Base-by-base conservation (phyloP, 768 basidiomycete species). In the Rhizopogon rudus region DNA sequence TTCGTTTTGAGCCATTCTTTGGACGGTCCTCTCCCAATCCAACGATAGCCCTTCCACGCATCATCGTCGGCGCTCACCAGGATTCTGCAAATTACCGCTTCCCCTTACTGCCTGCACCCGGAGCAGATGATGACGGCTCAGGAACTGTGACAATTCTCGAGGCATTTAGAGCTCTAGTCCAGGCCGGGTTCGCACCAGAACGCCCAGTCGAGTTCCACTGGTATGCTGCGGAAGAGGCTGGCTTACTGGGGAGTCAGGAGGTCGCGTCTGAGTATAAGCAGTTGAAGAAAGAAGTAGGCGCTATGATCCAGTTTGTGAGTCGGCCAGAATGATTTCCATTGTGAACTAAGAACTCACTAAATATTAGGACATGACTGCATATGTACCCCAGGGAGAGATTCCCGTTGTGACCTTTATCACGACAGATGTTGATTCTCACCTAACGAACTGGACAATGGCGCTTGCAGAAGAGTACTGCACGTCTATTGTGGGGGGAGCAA, bases 81-180 rank as follows among this genome's bases (percentile, higher is more conserved):
- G 76, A 77, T 54, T 76, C 72, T 6, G 73, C 74, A 59, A 77
- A 77, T 58, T 65, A 63, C 60, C 73, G 58, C 41, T 75, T 75
- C 0, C 69, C 71, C 2, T 67, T 61, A 39, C 75, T 75, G 40
- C 72, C 73, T 25, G 77, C 77, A 12, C 79, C 78, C 29, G 79
- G 80, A 48, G 76, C 75, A 0, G 79, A 80, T 50, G 80, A 80
- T 57, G 77, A 79, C 51, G 80, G 79, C 14, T 75, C 86, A 57
- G 89, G 89, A 59, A 80, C 77, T n/a, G 84, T 89, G 53, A 86
- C 83, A n/a, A 87, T 91, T 60, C 70, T 91, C 40, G 90, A 91
- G 71, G 77, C 86, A 16, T 90, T 88, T 66, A 80, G 88, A 39
- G 86, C 80, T 12, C 73, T 91, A 55, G 75, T 91, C 60, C 77